A percentile compares a stretch with the other conserved stretches of the same genome.
These are phyloP conservation scores for Schizonepeta tenuifolia DNA, from an alignment of 257 asterid genomes.

Conservation along the genomic window DNA sequence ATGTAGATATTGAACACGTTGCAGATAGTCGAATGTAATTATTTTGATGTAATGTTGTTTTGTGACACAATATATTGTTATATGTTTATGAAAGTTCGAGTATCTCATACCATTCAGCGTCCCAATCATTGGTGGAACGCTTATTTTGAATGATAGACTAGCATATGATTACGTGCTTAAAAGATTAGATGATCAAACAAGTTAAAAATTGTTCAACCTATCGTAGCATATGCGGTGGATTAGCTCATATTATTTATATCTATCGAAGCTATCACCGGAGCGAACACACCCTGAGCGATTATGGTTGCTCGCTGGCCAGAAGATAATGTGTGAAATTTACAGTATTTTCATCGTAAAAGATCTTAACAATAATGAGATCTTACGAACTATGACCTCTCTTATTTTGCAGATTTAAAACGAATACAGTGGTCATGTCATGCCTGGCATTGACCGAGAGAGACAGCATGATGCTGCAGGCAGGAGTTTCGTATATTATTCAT, in stretches of 20 bases:
- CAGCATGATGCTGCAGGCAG: background rate
- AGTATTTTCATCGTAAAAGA: background rate
- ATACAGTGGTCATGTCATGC: background rate
- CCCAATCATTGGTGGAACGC: too few species aligned
- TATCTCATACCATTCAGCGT: background rate
- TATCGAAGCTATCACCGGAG: too few species aligned
- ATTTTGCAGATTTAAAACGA: background rate
- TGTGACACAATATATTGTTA: background rate
- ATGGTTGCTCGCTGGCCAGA: too few species aligned
- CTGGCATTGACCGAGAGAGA: too few species aligned
- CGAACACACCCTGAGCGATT: too few species aligned
- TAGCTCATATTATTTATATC: too few species aligned
- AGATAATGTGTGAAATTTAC: too few species aligned
- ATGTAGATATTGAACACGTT: slow-evolving; percentile 22
- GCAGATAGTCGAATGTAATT: slow-evolving; percentile 9
- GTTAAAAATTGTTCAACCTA: background rate
- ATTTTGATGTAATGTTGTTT: slow-evolving; percentile 34
- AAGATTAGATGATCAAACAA: background rate
- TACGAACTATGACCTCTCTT: background rate
- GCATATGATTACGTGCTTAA: background rate
- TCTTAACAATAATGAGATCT: too few species aligned
- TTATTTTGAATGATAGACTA: background rate
- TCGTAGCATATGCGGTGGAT: too few species aligned
- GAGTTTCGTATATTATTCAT: background rate
- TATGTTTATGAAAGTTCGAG: background rate